Base-by-base conservation (phyloP, 805 yeast genomes). In the Sugiyamaella lignohabitans region DNA sequence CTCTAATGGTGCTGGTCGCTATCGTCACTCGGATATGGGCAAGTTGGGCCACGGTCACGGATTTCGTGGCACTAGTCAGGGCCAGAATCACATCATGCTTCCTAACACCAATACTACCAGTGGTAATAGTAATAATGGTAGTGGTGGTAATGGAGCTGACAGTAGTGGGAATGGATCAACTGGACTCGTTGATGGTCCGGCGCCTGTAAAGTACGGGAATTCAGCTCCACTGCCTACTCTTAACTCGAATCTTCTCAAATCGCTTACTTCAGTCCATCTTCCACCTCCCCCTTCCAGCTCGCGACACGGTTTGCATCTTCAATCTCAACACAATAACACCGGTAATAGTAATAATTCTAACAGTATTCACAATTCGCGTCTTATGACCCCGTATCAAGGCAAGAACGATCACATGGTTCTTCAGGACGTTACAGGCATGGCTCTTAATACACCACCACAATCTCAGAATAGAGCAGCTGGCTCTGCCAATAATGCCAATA, bases 241-340 rank as follows among this genome's bases (percentile, higher is more conserved):
- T 24, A 46, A 52, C 39, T 47, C 55, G 16, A 54, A 60, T 58
- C 56, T 67, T 44, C 53, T 66, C 46, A 66, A 63, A 55, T 67
- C 71, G 19, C 51, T 68, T 49, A 62, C 64, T 18, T 67, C 71
- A 23, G 69, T 68, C 27, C 69, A 68, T 43, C 60, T 68, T 21
- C 72, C 72, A 4, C 72, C 72, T 6, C 72, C 71, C 2, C 71
- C 72, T 3, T 50, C 61, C 16, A 2, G 23, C 35, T 44, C 19
- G 4, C 48, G 38, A 42, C 6, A 8, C 18, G 16, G 40, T 23
- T 18, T 8, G 11, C 18, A 18, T 18, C 6, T 14, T 5, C 30
- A 27, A 11, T 11, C 6, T 6, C 30, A 27, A 27, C 30, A 27
- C 30, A 6, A 27, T 27, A 11, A 11, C 10, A 27, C 30, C 6